Conservation (phyloP, 1,284 basidiomycete species). For the Ceratobasidium theobromae region DNA sequence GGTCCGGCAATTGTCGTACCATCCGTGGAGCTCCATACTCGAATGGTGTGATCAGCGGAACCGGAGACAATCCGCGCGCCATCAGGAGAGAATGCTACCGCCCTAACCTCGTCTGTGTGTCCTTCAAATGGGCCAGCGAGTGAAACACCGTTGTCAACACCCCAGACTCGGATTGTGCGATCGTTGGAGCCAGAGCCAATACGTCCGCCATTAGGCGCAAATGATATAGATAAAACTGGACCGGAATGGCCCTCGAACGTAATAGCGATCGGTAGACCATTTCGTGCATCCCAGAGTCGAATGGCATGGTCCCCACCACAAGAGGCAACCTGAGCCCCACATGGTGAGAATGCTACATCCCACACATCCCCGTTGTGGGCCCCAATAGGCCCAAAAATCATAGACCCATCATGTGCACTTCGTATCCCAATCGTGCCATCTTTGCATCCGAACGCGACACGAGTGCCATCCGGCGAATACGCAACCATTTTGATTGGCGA, state of each 20-base stretch:
- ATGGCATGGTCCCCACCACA: constrained; percentile 43
- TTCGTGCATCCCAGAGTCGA: background rate
- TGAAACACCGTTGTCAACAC: background rate
- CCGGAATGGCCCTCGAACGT: background rate
- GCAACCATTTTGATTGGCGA: background rate
- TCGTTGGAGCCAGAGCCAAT: constrained; percentile 15
- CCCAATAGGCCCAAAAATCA: background rate
- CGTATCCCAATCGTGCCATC: constrained; percentile 39
- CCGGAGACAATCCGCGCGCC: too few species aligned
- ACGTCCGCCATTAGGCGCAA: background rate
- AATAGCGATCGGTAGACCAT: background rate
- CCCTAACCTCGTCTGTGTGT: too few species aligned
- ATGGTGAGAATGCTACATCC: background rate
- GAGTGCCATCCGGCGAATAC: background rate
- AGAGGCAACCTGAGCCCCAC: background rate
- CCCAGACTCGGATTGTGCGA: background rate
- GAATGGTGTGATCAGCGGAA: too few species aligned
- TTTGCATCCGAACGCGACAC: background rate
- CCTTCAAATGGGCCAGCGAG: background rate
- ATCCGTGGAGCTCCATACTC: too few species aligned
- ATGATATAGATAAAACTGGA: background rate
- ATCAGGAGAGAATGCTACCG: too few species aligned
- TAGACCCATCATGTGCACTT: constrained; percentile 41
- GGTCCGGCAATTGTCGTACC: background rate
- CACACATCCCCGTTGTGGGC: constrained; percentile 7